Percentiles rank a stretch among this genome's conserved stretches.
Conservation (phyloP, 2,329 filamentous ascomycete genomes). For the Fusarium caatingaense region DNA sequence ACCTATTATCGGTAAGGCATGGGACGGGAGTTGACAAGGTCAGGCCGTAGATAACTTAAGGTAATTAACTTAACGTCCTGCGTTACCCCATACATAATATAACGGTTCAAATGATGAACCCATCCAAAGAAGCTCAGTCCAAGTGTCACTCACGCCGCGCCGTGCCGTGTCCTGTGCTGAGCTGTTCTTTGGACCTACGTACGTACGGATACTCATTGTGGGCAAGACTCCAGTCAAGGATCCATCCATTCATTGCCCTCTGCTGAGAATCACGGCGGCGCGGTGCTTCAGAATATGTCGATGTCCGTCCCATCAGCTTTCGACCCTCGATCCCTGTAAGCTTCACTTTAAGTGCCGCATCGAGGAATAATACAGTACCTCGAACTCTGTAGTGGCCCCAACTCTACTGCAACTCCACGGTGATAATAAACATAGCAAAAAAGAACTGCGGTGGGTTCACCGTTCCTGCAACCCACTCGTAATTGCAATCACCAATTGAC, state of each 20-base stretch:
- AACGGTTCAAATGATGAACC: slow-evolving; percentile 16
- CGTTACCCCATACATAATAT: slow-evolving; percentile 20
- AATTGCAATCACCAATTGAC: neutral
- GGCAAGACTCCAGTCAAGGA: slow-evolving; percentile 12
- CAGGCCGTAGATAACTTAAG: neutral
- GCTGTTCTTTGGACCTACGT: neutral
- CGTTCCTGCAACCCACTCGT: slow-evolving; percentile 20
- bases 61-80: neutral
- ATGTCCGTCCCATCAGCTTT: slow-evolving; percentile 35
- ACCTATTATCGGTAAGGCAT: neutral
- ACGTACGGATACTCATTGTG: neutral
- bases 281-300: slow-evolving; percentile 41
- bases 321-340: slow-evolving; percentile 40
- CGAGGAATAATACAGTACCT: neutral
- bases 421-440: slow-evolving; percentile 2
- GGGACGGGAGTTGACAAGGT: neutral
- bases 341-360: neutral
- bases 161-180: slow-evolving; percentile 15
- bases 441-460: slow-evolving; percentile 19
- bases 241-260: slow-evolving; percentile 5
- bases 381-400: neutral
- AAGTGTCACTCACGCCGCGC: slow-evolving; percentile 14
- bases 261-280: slow-evolving; percentile 30
- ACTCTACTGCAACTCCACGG: slow-evolving; percentile 1
- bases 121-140: slow-evolving; percentile 10